Conservation (phyloP, 495 filamentous ascomycete species). For the Annulohypoxylon nitens region DNA sequence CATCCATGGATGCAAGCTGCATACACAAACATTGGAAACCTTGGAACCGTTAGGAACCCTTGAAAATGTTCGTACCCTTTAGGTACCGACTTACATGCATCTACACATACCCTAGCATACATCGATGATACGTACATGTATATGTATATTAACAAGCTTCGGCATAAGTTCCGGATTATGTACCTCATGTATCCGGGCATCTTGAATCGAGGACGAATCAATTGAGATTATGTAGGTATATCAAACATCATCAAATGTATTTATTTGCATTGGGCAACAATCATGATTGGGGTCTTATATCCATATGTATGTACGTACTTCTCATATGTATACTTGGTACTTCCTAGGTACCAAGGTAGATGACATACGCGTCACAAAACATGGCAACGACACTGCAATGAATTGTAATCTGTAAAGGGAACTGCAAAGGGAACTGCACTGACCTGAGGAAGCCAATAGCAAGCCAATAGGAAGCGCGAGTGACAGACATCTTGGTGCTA, state of each 20-base stretch:
- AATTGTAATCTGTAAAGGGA: neutral
- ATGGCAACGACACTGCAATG: neutral
- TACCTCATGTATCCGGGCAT: neutral
- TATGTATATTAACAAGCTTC: neutral
- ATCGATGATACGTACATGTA: neutral
- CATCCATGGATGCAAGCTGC: neutral
- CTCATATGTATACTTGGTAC: neutral
- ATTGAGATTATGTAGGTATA: neutral
- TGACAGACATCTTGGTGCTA: conserved; percentile 3
- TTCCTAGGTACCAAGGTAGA: neutral
- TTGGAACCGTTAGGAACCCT: conserved; percentile 1
- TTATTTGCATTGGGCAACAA: neutral
- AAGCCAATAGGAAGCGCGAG: conserved; percentile 4
- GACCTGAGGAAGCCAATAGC: neutral
- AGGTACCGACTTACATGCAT: conserved; percentile 10
- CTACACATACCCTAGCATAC: too few species aligned
- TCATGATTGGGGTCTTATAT: neutral
- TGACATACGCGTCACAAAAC: conserved; percentile 9
- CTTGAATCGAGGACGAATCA: conserved; percentile 6
- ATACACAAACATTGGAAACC: conserved; percentile 12
- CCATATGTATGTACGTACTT: neutral
- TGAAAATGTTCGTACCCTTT: conserved; percentile 20
- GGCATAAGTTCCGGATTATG: conserved; percentile 7
- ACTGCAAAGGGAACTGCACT: neutral
- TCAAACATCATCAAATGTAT: too few species aligned